Evolutionary conservation across 2,329 filamentous ascomycete species (phyloP).

Genomic region (Pseudogymnoascus sp.): DNA sequence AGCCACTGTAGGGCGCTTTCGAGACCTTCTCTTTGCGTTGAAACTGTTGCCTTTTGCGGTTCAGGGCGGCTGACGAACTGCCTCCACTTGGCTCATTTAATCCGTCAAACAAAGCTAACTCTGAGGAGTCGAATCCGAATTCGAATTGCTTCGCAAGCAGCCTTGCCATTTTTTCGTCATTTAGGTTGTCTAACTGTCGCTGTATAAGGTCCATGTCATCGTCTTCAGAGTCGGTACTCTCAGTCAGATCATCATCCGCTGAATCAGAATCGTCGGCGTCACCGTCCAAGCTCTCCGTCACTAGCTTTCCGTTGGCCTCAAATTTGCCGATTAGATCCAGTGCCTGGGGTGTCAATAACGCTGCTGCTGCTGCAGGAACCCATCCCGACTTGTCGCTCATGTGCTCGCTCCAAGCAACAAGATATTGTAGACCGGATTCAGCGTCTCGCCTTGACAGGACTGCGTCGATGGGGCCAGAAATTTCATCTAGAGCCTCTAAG

Average conservation of each 20-base stretch:
- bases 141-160: conserved; percentile 54
- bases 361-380: conserved; percentile 31
- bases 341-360: conserved; percentile 26
- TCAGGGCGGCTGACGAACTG: not conserved
- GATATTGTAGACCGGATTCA: conserved; percentile 39
- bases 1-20: conserved; percentile 29
- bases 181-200: conserved; percentile 38
- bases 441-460: conserved; percentile 39
- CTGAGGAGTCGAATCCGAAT: conserved; percentile 51
- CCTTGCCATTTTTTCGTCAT: conserved; percentile 53
- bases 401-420: conserved; percentile 39
- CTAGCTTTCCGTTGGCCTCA: conserved; percentile 27
- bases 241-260: conserved; percentile 26
- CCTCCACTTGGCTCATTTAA: conserved; percentile 24
- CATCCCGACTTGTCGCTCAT: conserved; percentile 40
- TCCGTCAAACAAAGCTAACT: conserved; percentile 49
- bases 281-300: conserved; percentile 20
- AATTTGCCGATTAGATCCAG: conserved; percentile 27
- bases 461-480: conserved; percentile 25
- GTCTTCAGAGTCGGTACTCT: conserved; percentile 32
- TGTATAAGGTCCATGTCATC: conserved; percentile 32
- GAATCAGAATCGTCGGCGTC: conserved; percentile 20
- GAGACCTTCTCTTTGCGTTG: conserved; percentile 17
- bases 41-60: not conserved
- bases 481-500: conserved; percentile 37